Conservation (phyloP, 495 filamentous ascomycete species). For the Aspergillus carlsbadensis region DNA sequence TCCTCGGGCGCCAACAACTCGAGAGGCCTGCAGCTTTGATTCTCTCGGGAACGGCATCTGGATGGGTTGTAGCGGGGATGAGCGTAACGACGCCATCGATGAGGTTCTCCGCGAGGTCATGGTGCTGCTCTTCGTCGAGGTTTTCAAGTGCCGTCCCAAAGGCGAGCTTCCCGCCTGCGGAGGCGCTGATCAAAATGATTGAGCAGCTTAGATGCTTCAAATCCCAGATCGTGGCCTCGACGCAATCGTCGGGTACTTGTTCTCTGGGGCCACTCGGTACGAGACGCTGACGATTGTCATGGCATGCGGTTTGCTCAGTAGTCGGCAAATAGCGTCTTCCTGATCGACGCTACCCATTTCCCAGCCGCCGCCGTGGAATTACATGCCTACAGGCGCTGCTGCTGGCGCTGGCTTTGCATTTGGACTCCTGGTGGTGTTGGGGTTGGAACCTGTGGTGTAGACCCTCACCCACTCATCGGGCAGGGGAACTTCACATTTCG, state of each 20-base stretch:
- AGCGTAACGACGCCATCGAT: not conserved
- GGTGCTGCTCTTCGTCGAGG: no score
- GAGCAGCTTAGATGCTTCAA: not conserved
- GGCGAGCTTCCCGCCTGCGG: not conserved
- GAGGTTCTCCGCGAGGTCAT: not conserved
- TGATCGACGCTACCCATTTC: not conserved
- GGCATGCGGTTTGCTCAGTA: not conserved
- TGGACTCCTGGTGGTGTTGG: no score
- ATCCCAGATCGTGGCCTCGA: not conserved
- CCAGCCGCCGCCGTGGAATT: slow-evolving; percentile 4
- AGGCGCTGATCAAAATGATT: not conserved
- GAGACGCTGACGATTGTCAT: not conserved
- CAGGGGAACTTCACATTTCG: no score
- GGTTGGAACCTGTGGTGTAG: no score
- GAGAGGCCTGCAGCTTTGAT: no score
- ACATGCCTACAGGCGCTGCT: not conserved
- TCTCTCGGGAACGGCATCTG: not conserved
- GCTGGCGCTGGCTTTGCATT: no score
- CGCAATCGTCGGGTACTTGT: not conserved
- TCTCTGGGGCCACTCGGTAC: not conserved
- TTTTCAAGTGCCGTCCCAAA: not conserved
- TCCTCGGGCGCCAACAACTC: not conserved
- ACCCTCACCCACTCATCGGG: no score
- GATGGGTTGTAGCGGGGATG: not conserved
- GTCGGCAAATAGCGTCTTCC: not conserved